phyloP scores from a whole-genome alignment of 75 land plant species.

The Pinus albicaulis region DNA sequence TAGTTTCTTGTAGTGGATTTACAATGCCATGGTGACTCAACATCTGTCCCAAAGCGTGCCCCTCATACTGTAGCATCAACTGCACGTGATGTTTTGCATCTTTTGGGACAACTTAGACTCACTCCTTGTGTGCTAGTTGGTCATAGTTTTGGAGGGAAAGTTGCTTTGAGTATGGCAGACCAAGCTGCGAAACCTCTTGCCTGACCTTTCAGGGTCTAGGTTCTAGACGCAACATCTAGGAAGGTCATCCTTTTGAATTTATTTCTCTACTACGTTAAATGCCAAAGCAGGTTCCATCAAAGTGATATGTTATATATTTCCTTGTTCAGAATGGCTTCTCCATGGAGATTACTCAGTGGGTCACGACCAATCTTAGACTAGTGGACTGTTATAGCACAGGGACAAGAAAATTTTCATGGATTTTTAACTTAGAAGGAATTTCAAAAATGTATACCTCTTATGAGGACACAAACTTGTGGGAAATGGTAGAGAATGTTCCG shows the following conservation, averaged over 20 bases:
- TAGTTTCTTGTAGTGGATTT: constrained; percentile 97
- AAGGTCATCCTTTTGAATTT: constrained; percentile 92
- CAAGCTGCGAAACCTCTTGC: constrained; percentile 99
- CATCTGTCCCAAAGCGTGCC: constrained; percentile 57
- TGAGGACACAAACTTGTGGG: no score
- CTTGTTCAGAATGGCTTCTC: no score
- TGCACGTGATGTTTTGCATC: constrained; percentile 85
- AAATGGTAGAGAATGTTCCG: no score
- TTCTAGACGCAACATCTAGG: constrained; percentile 95
- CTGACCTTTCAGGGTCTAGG: constrained; percentile 96
- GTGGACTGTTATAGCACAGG: no score
- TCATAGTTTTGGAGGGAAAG: constrained; percentile 99
- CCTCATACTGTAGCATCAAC: constrained; percentile 93
- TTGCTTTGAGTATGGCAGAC: constrained; percentile 97
- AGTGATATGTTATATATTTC: no score
- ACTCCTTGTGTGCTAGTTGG: constrained; percentile 93
- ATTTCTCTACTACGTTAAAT: constrained; percentile 61
- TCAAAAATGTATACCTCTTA: no score
- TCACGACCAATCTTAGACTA: no score
- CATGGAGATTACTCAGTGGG: no score
- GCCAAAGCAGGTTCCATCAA: constrained; percentile 91
- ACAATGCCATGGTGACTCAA: constrained; percentile 97
- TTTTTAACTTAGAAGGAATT: no score
- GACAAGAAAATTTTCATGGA: no score
- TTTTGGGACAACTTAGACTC: constrained; percentile 68